A percentile compares a stretch with the other conserved stretches of the same genome.
Conservation (phyloP, 2,329 filamentous ascomycete genomes). For the Ascosphaera acerosa region DNA sequence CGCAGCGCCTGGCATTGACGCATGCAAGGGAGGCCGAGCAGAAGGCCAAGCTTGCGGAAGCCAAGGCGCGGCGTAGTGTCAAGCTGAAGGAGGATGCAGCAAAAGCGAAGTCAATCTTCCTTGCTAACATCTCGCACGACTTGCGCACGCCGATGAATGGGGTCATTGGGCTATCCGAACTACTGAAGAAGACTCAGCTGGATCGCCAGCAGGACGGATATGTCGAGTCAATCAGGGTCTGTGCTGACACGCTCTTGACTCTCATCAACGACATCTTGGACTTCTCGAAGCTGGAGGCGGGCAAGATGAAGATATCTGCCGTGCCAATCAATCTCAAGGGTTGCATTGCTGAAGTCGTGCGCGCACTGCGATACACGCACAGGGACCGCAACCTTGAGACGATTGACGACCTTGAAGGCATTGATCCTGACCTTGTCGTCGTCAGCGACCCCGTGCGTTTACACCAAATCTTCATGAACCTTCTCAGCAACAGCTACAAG, state of each 20-base stretch:
- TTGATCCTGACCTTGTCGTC: conserved; percentile 36
- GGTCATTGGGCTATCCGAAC: conserved; percentile 51
- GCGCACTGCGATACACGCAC: conserved; percentile 37
- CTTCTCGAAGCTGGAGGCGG: conserved; percentile 67
- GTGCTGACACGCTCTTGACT: conserved; percentile 48
- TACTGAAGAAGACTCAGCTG: conserved; percentile 31
- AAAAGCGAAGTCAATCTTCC: conserved; percentile 71
- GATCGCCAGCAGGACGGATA: conserved; percentile 34
- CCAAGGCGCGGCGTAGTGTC: conserved; percentile 37
- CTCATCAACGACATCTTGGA: conserved; percentile 84
- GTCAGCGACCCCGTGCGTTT: conserved; percentile 67
- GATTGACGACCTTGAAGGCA: conserved; percentile 35
- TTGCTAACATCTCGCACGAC: conserved; percentile 75
- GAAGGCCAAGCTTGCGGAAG: conserved; percentile 39
- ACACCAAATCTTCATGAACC: conserved; percentile 53
- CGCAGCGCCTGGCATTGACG: conserved; percentile 35
- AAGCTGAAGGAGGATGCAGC: conserved; percentile 41
- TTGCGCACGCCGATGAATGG: conserved; percentile 89
- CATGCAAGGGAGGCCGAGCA: conserved; percentile 36
- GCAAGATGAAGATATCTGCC: conserved; percentile 68
- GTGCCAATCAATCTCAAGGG: conserved; percentile 54
- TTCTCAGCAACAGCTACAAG: conserved; percentile 82
- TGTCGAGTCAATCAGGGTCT: conserved; percentile 38
- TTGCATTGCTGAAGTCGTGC: conserved; percentile 37
- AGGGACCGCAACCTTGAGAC: conserved; percentile 33